Conservation (phyloP, 1,284 basidiomycete genomes). For the Polyporus tsugae region DNA sequence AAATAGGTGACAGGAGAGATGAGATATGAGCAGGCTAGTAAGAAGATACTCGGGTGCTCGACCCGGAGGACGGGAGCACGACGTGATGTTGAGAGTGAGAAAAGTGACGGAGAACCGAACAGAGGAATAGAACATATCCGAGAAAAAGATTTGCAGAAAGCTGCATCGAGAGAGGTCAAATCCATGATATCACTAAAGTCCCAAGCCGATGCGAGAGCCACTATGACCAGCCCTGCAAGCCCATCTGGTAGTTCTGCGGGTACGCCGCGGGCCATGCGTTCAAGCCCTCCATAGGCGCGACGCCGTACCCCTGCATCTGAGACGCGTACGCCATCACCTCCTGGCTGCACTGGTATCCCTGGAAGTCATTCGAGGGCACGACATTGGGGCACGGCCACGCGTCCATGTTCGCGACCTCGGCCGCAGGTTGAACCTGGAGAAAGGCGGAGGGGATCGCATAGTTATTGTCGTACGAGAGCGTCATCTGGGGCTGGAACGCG, state of each 20-base stretch:
- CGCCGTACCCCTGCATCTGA: neutral
- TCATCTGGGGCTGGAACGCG: neutral
- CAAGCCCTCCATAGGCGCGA: neutral
- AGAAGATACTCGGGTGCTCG: constrained; percentile 10
- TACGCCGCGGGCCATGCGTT: neutral
- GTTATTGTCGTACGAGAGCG: neutral
- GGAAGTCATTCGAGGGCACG: neutral
- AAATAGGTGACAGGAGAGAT: constrained; percentile 3
- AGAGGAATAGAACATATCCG: neutral
- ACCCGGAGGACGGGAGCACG: constrained; percentile 2
- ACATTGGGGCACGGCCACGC: neutral
- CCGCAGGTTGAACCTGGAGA: neutral
- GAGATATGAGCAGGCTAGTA: neutral
- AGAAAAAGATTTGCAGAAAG: constrained; percentile 1
- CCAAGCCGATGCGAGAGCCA: neutral
- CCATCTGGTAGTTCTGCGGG: neutral
- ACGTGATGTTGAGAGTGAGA: neutral
- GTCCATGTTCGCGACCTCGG: neutral
- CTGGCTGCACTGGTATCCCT: neutral
- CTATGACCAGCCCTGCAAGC: neutral
- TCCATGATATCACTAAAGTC: constrained; percentile 6
- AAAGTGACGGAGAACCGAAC: constrained; percentile 5
- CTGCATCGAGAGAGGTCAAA: neutral
- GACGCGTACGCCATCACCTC: neutral
- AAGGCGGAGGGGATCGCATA: neutral